Percentiles rank a stretch among this genome's conserved stretches.
Evolutionary conservation across 345 rosid genomes (phyloP).

Genomic region (Toxicodendron radicans): DNA sequence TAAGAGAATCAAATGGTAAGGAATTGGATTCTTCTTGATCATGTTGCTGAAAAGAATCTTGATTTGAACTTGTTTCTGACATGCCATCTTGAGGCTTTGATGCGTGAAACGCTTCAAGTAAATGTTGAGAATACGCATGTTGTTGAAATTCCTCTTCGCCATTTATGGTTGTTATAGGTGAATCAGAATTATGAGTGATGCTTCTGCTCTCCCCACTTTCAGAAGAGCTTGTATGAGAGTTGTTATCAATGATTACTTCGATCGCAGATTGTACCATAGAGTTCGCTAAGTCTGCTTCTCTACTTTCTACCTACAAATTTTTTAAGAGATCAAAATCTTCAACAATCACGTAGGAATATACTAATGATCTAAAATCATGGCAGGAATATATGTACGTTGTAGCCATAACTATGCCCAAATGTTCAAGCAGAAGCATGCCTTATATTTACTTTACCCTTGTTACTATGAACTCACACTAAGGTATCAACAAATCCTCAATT

Average conservation of each 20-base stretch:
- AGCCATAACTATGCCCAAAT: no score
- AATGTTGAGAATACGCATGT: slow-evolving; percentile 3
- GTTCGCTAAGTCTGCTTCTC: slow-evolving; percentile 6
- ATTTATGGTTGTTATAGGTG: slow-evolving; percentile 4
- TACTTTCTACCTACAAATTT: slow-evolving; percentile 10
- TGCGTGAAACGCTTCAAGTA: not conserved
- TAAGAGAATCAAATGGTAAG: not conserved
- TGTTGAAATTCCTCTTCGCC: slow-evolving; percentile 13
- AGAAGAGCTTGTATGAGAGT: slow-evolving; percentile 10
- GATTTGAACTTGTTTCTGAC: slow-evolving; percentile 5
- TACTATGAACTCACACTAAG: not conserved
- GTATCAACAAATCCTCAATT: not conserved
- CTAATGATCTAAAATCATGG: not conserved
- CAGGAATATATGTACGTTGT: not conserved
- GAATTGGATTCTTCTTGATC: slow-evolving; percentile 14
- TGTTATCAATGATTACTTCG: slow-evolving; percentile 3
- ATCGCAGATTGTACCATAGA: slow-evolving; percentile 1
- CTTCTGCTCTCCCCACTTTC: slow-evolving; percentile 16
- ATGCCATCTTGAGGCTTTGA: slow-evolving; percentile 3
- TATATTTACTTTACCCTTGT: no score
- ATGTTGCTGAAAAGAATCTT: slow-evolving; percentile 3
- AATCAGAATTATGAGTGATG: not conserved
- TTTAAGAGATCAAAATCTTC: not conserved
- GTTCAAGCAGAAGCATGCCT: no score
- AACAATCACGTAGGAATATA: not conserved